Evolutionary conservation across 768 basidiomycete genomes (phyloP), one percentile per base, ranked within the genome.

Genomic region (Amanita exitialis): DNA sequence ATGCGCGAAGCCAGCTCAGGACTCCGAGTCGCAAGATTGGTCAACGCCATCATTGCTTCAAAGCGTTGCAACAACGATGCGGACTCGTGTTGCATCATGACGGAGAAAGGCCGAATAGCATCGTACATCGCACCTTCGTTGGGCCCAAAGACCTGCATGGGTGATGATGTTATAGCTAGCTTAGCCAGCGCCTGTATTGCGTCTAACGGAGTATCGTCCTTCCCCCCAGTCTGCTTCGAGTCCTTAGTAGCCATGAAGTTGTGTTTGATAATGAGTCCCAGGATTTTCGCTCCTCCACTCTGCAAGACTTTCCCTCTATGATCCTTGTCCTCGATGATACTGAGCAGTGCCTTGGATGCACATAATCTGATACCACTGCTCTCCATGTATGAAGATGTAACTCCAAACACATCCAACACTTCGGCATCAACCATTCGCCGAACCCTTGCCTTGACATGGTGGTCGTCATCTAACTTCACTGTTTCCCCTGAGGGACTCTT

Each of bases 1-100:
- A 96, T 78, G 42, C 84, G 78, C 16, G 77, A 70, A 2, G 89
- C 82, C 7, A 83, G 64, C 27, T 79, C 76, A 0, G 80, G 69
- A 44, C 77, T 78, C 47, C 89, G 76, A 15, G 92, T 93, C 0
- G 95, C 83, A 38, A 98, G 69, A 63, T 99, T 99, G 6, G 96
- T 99, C 47, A 99, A 73, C 1, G 92, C 94, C 95, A 98, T 97
- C 58, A 94, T 72, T 3, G 83, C 82, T 65, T 99, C 96, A 59
- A 99, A 99, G 36, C 78, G 77, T 61, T 96, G 91, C 5, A 98
- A 70, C 30, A 87, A 76, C 42, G 68, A 82, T 7, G 90, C 78
- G 0, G 79, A 74, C 1, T 79, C 67, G 60, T 86, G 81, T 36
- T 79, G 76, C 32, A 98, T 72, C 50, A 96, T 69, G 25, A 80